A percentile compares a stretch with the other conserved stretches of the same genome.
These are phyloP conservation scores for Dryadomyces quercivorus DNA, from an alignment of 2,329 filamentous ascomycete species.

Conservation along the genomic window DNA sequence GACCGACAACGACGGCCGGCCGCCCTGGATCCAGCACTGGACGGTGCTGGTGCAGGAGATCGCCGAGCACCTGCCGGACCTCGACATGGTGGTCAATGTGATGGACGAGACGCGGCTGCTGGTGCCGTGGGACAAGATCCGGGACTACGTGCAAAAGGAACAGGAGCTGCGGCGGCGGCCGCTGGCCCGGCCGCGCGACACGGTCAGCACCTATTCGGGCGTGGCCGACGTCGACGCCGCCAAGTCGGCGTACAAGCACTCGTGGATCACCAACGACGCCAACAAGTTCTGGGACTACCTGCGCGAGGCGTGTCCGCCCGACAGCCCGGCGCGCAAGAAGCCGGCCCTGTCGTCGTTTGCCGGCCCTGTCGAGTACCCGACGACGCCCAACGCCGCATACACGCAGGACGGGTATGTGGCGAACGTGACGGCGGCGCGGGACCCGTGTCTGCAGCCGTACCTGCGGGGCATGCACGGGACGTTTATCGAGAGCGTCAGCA, in stretches of 20 bases:
- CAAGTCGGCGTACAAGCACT: slow-evolving; percentile 26
- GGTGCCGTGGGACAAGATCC: slow-evolving; percentile 44
- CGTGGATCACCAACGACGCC: slow-evolving; percentile 32
- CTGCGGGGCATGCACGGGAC: slow-evolving; percentile 36
- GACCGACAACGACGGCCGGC: slow-evolving; percentile 25
- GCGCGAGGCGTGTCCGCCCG: slow-evolving; percentile 42
- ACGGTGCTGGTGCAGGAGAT: slow-evolving; percentile 36
- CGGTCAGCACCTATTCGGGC: slow-evolving; percentile 30
- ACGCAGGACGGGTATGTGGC: slow-evolving; percentile 32
- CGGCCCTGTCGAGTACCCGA: slow-evolving; percentile 6
- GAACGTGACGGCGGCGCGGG: slow-evolving; percentile 41
- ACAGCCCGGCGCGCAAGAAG: slow-evolving; percentile 30
- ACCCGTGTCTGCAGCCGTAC: slow-evolving; percentile 42
- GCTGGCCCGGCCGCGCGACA: slow-evolving; percentile 28
- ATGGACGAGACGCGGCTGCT: slow-evolving; percentile 51
- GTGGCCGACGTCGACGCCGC: slow-evolving; percentile 22
- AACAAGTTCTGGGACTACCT: slow-evolving; percentile 46
- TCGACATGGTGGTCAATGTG: slow-evolving; percentile 54
- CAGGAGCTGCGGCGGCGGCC: slow-evolving; percentile 23
- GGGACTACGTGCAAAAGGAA: slow-evolving; percentile 35
- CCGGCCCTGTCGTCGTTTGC: slow-evolving; percentile 23
- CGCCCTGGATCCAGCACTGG: slow-evolving; percentile 35
- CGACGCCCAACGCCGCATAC: slow-evolving; percentile 13
- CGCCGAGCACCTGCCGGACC: slow-evolving; percentile 42
- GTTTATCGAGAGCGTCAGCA: slow-evolving; percentile 35